These are phyloP conservation scores for Angomonas deanei DNA, from an alignment of 208 protist genomes.

Conservation along the genomic window DNA sequence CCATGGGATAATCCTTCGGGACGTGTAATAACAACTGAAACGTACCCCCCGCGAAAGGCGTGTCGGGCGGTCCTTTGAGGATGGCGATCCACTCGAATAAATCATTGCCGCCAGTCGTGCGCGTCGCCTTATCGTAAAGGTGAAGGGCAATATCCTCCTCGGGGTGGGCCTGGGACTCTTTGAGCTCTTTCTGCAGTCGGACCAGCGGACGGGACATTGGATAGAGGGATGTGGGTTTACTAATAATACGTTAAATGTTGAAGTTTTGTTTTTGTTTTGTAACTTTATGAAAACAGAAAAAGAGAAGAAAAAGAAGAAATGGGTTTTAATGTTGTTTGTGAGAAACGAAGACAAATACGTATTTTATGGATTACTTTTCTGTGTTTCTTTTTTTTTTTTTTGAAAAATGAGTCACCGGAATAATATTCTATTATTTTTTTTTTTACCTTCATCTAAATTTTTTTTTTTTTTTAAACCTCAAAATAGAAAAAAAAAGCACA, in stretches of 20 bases:
- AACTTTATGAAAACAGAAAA: not conserved
- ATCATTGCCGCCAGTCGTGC: slow-evolving; percentile 11
- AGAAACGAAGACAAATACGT: too few relatives aligned
- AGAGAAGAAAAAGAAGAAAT: not conserved
- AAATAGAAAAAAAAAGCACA: not conserved
- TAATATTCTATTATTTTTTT: not conserved
- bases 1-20: slow-evolving; percentile 84
- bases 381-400: not conserved
- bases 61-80: slow-evolving; percentile 67
- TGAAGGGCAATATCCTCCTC: slow-evolving; percentile 50
- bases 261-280: slow-evolving; percentile 2
- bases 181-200: slow-evolving; percentile 57
- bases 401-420: slow-evolving; percentile 9
- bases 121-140: slow-evolving; percentile 21
- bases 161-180: slow-evolving; percentile 28
- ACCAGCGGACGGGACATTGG: slow-evolving; percentile 35
- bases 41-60: slow-evolving; percentile 66
- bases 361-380: not conserved
- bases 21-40: slow-evolving; percentile 67
- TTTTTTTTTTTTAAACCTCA: not conserved
- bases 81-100: slow-evolving; percentile 65
- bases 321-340: too few relatives aligned
- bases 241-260: slow-evolving; percentile 19
- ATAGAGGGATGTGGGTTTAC: not conserved
- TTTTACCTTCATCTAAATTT: not conserved